A percentile compares a stretch with the other conserved stretches of the same genome.
Conservation (phyloP, 495 filamentous ascomycete genomes). For the Parathielavia appendiculata region DNA sequence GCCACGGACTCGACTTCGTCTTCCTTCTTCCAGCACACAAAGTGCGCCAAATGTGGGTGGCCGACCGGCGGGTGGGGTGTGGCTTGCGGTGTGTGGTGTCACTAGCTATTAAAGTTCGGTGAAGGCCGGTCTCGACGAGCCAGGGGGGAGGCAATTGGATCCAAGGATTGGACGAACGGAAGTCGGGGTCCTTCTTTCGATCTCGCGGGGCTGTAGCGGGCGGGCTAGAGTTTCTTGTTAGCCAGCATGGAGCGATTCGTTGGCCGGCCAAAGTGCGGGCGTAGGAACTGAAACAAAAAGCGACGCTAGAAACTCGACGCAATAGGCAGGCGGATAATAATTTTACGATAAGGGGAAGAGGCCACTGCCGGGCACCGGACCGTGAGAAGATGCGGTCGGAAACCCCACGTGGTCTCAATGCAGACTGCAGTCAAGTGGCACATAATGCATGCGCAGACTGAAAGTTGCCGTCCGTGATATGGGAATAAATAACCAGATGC, state of each 20-base stretch:
- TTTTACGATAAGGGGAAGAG: background rate
- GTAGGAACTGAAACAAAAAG: conserved; percentile 19
- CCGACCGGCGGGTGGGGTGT: conserved; percentile 3
- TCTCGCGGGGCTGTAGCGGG: conserved; percentile 8
- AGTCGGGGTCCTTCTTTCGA: conserved; percentile 2
- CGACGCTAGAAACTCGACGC: conserved; percentile 14
- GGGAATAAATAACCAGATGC: background rate
- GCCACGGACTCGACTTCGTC: conserved; percentile 16
- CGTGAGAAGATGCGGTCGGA: conserved; percentile 4
- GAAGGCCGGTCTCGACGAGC: background rate
- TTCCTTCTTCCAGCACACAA: conserved; percentile 6
- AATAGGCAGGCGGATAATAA: conserved; percentile 8
- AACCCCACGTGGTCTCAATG: background rate
- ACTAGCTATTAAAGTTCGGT: background rate
- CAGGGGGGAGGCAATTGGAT: background rate
- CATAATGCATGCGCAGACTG: background rate
- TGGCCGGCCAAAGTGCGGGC: conserved; percentile 13
- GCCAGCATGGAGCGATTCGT: conserved; percentile 10
- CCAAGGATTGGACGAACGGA: background rate
- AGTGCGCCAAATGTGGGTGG: conserved; percentile 9
- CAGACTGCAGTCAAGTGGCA: conserved; percentile 5
- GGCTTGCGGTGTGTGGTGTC: conserved; percentile 2
- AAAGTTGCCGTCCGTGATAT: background rate
- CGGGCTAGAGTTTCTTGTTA: conserved; percentile 12
- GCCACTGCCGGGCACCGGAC: too few species aligned